Evolutionary conservation across 345 rosid genomes (phyloP).

Genomic region (Syzygium grande): DNA sequence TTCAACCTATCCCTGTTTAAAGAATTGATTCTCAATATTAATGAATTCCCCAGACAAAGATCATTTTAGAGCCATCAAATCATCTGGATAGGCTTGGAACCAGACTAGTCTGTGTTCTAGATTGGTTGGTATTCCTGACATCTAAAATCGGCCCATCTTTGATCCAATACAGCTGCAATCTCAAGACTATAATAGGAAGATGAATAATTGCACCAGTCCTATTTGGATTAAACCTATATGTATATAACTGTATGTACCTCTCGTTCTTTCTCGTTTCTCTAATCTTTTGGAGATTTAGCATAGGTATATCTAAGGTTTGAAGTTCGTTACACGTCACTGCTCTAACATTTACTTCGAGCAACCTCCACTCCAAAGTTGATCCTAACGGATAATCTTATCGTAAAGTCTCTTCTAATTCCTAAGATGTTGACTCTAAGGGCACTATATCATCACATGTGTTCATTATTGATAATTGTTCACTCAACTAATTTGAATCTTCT

Average conservation of each 20-base stretch:
- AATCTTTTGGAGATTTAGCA: neutral
- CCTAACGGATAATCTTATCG: fast-evolving
- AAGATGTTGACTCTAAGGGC: neutral
- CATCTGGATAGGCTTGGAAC: neutral
- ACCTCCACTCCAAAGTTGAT: neutral
- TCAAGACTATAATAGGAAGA: fast-evolving
- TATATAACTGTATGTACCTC: no score
- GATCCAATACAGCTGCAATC: neutral
- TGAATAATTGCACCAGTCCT: neutral
- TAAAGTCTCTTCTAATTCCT: neutral
- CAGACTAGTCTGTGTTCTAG: fast-evolving
- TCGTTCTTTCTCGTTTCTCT: neutral
- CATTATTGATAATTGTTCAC: neutral
- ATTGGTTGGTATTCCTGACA: fast-evolving
- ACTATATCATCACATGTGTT: neutral
- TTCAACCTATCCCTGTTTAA: neutral
- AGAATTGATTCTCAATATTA: neutral
- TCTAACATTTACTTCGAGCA: neutral
- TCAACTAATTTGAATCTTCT: neutral
- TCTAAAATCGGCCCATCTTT: neutral
- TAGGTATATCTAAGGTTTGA: neutral
- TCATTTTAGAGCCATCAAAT: neutral
- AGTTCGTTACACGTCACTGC: fast-evolving
- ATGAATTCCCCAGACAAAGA: neutral
- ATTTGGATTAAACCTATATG: neutral